These are phyloP conservation scores for Macrolepiota dolichaula DNA, from an alignment of 768 basidiomycete species.

Conservation along the genomic window DNA sequence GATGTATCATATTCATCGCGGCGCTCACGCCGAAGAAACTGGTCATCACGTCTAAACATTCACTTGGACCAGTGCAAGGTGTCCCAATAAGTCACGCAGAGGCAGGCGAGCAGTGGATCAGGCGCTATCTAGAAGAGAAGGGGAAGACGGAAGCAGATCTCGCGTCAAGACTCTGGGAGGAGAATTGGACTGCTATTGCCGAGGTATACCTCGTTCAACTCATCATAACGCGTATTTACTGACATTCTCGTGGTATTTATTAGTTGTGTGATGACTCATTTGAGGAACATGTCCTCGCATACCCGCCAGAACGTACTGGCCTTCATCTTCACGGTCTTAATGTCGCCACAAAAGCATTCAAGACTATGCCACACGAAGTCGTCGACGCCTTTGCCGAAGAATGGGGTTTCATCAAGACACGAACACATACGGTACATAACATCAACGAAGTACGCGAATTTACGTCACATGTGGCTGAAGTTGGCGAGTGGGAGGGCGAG, in stretches of 20 bases:
- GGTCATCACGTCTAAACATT: conserved; percentile 90
- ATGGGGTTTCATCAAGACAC: conserved; percentile 90
- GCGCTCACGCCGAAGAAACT: conserved; percentile 74
- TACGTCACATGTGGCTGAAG: conserved; percentile 60
- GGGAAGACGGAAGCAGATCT: conserved; percentile 73
- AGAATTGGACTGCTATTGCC: conserved; percentile 85
- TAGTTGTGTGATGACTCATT: conserved; percentile 97
- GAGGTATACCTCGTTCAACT: conserved; percentile 54
- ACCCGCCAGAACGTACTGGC: conserved; percentile 78
- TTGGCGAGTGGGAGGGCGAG: conserved; percentile 80
- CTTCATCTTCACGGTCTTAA: conserved; percentile 95
- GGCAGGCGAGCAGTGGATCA: conserved; percentile 82
- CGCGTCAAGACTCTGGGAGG: conserved; percentile 71
- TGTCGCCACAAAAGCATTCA: conserved; percentile 58
- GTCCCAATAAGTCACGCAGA: conserved; percentile 65
- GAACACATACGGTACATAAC: conserved; percentile 51
- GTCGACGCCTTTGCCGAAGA: conserved; percentile 81
- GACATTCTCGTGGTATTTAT: too few species aligned
- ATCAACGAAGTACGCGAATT: conserved; percentile 71
- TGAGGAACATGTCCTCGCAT: conserved; percentile 93
- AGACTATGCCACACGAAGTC: conserved; percentile 59
- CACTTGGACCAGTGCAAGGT: conserved; percentile 57
- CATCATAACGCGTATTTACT: neutral
- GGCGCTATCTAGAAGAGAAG: conserved; percentile 54
- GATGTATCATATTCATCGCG: conserved; percentile 94